These are phyloP conservation scores for Xylaria sp. DNA, from an alignment of 2,329 filamentous ascomycete genomes.

Conservation along the genomic window DNA sequence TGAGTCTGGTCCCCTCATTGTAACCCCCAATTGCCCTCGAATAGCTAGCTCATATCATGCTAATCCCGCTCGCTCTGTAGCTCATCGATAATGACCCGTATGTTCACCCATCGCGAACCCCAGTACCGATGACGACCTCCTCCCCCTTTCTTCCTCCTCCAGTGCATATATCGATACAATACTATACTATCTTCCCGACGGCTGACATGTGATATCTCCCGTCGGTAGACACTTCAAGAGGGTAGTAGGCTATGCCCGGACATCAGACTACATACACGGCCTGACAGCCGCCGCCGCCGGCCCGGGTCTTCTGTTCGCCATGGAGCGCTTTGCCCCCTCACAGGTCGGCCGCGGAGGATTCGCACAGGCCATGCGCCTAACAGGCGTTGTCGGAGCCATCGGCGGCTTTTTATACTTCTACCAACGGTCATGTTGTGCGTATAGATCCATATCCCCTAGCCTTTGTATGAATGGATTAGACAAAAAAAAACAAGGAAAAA, in stretches of 20 bases:
- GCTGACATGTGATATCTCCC: conserved; percentile 18
- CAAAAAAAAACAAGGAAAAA: neutral
- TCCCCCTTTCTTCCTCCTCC: neutral
- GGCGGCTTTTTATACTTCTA: conserved; percentile 90
- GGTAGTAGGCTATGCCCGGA: conserved; percentile 86
- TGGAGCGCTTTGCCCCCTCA: conserved; percentile 88
- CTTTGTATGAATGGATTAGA: neutral
- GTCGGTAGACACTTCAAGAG: conserved; percentile 83
- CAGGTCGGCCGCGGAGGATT: conserved; percentile 86
- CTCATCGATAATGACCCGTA: conserved; percentile 99
- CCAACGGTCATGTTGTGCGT: conserved; percentile 83
- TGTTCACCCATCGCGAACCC: conserved; percentile 49
- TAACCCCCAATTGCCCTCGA: conserved; percentile 35
- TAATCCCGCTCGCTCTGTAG: conserved; percentile 61
- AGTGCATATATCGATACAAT: neutral
- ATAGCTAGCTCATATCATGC: neutral
- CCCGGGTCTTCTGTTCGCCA: conserved; percentile 78
- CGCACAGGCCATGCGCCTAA: conserved; percentile 82
- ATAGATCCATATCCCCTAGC: conserved; percentile 22
- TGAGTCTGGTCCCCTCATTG: conserved; percentile 61
- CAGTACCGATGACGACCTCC: conserved; percentile 8
- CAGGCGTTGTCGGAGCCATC: conserved; percentile 75
- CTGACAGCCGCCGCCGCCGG: conserved; percentile 74
- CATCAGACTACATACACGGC: conserved; percentile 82
- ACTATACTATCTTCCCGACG: neutral